These are phyloP conservation scores for Aspergillus leporis DNA, from an alignment of 495 filamentous ascomycete species.

Conservation along the genomic window DNA sequence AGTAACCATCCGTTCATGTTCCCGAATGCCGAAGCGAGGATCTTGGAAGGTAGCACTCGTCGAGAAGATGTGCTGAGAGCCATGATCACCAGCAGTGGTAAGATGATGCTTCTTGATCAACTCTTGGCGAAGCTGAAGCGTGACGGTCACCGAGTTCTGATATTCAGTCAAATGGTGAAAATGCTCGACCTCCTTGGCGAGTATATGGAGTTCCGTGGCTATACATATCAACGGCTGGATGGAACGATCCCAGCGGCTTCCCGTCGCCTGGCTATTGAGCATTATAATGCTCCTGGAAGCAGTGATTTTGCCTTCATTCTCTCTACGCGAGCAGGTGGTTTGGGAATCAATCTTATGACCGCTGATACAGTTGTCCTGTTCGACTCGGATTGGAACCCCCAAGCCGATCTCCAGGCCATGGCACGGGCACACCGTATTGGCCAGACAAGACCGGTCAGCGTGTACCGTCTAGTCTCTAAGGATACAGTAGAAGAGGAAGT, in stretches of 20 bases:
- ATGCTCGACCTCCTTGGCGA: slow-evolving; percentile 96
- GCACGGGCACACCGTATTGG: slow-evolving; percentile 96
- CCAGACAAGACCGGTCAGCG: slow-evolving; percentile 90
- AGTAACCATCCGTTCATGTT: slow-evolving; percentile 99
- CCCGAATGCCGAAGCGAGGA: slow-evolving; percentile 83
- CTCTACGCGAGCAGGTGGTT: slow-evolving; percentile 91
- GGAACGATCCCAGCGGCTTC: slow-evolving; percentile 86
- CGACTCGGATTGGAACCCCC: slow-evolving; percentile 99
- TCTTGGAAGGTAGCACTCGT: slow-evolving; percentile 70
- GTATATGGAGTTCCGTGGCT: slow-evolving; percentile 85
- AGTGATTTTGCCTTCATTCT: slow-evolving; percentile 95
- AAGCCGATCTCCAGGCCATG: slow-evolving; percentile 98
- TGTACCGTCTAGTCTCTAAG: slow-evolving; percentile 93
- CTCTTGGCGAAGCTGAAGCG: slow-evolving; percentile 86
- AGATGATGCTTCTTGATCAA: slow-evolving; percentile 98
- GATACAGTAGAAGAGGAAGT: slow-evolving; percentile 99
- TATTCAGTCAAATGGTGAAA: slow-evolving; percentile 99
- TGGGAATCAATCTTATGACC: slow-evolving; percentile 98
- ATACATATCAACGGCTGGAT: slow-evolving; percentile 90
- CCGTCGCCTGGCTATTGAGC: slow-evolving; percentile 89
- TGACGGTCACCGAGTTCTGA: slow-evolving; percentile 92
- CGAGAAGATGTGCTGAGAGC: slow-evolving; percentile 87
- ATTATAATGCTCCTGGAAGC: slow-evolving; percentile 94
- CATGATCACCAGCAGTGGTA: slow-evolving; percentile 93
- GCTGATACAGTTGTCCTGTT: slow-evolving; percentile 98